These are phyloP conservation scores for Pseudopithomyces maydicus DNA, from an alignment of 2,329 filamentous ascomycete species.

Conservation along the genomic window DNA sequence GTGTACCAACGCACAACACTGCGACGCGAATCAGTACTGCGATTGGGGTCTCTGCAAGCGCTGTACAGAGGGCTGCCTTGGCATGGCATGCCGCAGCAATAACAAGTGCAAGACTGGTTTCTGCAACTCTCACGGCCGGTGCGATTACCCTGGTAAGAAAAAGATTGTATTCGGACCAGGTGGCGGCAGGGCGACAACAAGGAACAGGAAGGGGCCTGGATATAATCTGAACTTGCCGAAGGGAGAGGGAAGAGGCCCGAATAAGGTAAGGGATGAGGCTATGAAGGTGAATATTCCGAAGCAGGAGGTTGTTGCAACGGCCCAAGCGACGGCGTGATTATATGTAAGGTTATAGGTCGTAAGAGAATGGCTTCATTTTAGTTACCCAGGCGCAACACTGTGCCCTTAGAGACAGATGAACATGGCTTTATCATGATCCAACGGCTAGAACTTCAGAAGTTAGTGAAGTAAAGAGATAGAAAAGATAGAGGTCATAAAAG, in stretches of 20 bases:
- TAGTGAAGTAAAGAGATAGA: too few species aligned
- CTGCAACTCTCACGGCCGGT: slow-evolving; percentile 35
- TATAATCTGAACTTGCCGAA: slow-evolving; percentile 25
- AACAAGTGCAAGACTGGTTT: slow-evolving; percentile 40
- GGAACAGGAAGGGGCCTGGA: slow-evolving; percentile 16
- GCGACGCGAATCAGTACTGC: slow-evolving; percentile 33
- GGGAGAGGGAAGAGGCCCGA: slow-evolving; percentile 31
- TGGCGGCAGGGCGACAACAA: slow-evolving; percentile 15
- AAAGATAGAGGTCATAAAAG: too few species aligned
- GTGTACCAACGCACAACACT: slow-evolving; percentile 29
- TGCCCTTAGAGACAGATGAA: too few species aligned
- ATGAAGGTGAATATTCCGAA: slow-evolving; percentile 32
- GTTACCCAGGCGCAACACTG: too few species aligned
- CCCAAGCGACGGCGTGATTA: not conserved
- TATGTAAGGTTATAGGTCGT: not conserved
- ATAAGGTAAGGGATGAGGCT: slow-evolving; percentile 36
- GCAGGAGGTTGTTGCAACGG: slow-evolving; percentile 30
- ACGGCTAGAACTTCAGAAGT: too few species aligned
- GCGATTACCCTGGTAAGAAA: slow-evolving; percentile 31
- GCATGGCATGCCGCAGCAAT: slow-evolving; percentile 28
- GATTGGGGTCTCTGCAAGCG: slow-evolving; percentile 32
- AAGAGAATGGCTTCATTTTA: too few species aligned
- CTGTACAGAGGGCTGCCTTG: slow-evolving; percentile 33
- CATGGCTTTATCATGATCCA: too few species aligned
- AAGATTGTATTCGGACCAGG: slow-evolving; percentile 31